These are phyloP conservation scores for Eucalyptus regnans DNA, from an alignment of 345 rosid species.

Conservation along the genomic window DNA sequence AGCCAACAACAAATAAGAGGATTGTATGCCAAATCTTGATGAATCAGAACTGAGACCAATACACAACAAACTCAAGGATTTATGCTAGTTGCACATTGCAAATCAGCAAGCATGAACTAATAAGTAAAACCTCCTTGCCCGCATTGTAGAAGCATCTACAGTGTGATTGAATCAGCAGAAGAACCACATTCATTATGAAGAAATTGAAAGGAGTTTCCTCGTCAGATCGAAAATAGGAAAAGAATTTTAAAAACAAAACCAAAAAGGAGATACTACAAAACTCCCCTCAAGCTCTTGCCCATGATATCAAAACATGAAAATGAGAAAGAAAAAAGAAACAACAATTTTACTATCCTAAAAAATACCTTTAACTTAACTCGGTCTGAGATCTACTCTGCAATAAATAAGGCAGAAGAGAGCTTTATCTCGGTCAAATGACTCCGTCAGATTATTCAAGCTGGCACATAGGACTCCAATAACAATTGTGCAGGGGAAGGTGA, in stretches of 20 bases:
- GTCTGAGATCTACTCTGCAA: not conserved
- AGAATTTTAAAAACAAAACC: not conserved
- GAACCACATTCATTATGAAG: not conserved
- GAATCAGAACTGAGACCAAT: not conserved
- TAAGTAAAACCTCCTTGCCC: not conserved
- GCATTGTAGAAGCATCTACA: not conserved
- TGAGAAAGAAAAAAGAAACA: not conserved
- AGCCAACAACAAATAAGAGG: not conserved
- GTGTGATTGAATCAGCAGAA: not conserved
- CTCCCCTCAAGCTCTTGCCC: not conserved
- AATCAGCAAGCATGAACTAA: not conserved
- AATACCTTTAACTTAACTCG: not conserved
- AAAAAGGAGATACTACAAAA: not conserved
- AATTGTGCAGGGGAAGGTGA: conserved; percentile 62
- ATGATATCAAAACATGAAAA: not conserved
- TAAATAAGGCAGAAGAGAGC: not conserved
- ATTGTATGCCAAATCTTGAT: not conserved
- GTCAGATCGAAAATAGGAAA: not conserved
- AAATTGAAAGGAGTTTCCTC: not conserved
- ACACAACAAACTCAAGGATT: not conserved
- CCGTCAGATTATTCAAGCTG: conserved; percentile 12
- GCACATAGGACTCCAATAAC: conserved; percentile 85
- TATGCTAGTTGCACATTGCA: not conserved
- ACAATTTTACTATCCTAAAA: not conserved
- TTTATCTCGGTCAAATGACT: not conserved